Percentiles rank a stretch among this genome's conserved stretches.
Conservation (phyloP, 2,329 filamentous ascomycete species). For the Fusarium odoratissimum region DNA sequence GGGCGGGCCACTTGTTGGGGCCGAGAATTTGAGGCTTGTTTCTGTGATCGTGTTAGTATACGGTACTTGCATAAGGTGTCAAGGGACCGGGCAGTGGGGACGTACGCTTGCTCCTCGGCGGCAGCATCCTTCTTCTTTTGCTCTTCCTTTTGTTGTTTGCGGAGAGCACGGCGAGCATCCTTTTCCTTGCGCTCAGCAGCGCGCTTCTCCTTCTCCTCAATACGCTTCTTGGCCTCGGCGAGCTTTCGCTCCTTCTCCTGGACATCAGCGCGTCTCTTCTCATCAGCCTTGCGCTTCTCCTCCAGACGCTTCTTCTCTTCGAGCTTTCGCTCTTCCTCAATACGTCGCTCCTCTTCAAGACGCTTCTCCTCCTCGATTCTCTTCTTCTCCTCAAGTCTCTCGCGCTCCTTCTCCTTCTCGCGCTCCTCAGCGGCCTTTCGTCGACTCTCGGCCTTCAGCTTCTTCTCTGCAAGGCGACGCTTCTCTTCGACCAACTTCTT, state of each 20-base stretch:
- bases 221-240: slow-evolving; percentile 7
- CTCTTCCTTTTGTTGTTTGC: slow-evolving; percentile 22
- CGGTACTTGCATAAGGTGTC: accelerated
- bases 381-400: slow-evolving; percentile 15
- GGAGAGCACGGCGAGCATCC: slow-evolving; percentile 16
- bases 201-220: slow-evolving; percentile 20
- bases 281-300: slow-evolving; percentile 12
- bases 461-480: slow-evolving; percentile 12
- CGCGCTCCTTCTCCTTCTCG: slow-evolving; percentile 6
- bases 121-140: slow-evolving; percentile 17
- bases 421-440: slow-evolving; percentile 12
- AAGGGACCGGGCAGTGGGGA: accelerated
- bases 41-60: neutral
- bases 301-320: slow-evolving; percentile 16
- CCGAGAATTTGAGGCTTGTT: slow-evolving; percentile 16
- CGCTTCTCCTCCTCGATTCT: slow-evolving; percentile 13
- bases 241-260: slow-evolving; percentile 16
- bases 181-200: slow-evolving; percentile 24
- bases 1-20: slow-evolving; percentile 20
- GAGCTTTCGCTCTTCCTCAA: slow-evolving; percentile 18
- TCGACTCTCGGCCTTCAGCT: slow-evolving; percentile 7
- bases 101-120: slow-evolving; percentile 17
- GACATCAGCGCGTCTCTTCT: slow-evolving; percentile 3
- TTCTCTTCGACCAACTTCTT: slow-evolving; percentile 17
- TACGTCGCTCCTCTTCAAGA: slow-evolving; percentile 3